A percentile compares a stretch with the other conserved stretches of the same genome.
Evolutionary conservation across 192 early-diverging fungal genomes (phyloP).

Genomic region (Coemansia sp.): DNA sequence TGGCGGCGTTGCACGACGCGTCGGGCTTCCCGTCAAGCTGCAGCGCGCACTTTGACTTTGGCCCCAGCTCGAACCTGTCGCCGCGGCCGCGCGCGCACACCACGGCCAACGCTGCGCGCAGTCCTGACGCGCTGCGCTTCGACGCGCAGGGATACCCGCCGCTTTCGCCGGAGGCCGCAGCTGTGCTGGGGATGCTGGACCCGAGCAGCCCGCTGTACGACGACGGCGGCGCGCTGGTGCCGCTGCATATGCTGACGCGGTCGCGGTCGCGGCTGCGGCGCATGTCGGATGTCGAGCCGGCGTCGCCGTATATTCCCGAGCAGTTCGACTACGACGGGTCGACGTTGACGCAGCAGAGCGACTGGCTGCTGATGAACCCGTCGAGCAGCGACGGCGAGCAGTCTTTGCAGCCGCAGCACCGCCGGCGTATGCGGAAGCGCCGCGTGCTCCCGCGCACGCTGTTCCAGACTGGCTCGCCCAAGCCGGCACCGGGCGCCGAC

Average conservation of each 20-base stretch:
- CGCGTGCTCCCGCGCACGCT: constrained; percentile 44
- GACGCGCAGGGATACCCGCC: not conserved
- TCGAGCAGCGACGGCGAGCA: constrained; percentile 43
- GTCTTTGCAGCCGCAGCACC: constrained; percentile 22
- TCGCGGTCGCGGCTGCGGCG: constrained; percentile 23
- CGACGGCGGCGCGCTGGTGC: constrained; percentile 18
- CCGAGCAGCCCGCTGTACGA: constrained; percentile 40
- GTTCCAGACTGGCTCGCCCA: constrained; percentile 18
- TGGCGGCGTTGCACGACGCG: constrained; percentile 16
- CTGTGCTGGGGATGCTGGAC: constrained; percentile 26
- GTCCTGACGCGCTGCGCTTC: constrained; percentile 24
- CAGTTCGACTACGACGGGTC: constrained; percentile 42
- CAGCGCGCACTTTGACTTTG: constrained; percentile 48
- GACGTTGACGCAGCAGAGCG: constrained; percentile 48
- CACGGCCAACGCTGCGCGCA: constrained; percentile 12
- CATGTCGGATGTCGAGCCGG: constrained; percentile 12
- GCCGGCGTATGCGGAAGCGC: constrained; percentile 50
- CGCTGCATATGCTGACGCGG: constrained; percentile 37
- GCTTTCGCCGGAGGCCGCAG: constrained; percentile 6
- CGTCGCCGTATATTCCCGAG: constrained; percentile 20
- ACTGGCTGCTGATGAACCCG: constrained; percentile 51
- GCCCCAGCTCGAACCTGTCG: constrained; percentile 21
- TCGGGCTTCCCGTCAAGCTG: constrained; percentile 47
- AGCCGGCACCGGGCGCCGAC: constrained; percentile 16
- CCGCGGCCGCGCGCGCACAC: constrained; percentile 27